These are phyloP conservation scores for Coemansia sp. DNA, from an alignment of 192 early-diverging fungal species.

Conservation along the genomic window DNA sequence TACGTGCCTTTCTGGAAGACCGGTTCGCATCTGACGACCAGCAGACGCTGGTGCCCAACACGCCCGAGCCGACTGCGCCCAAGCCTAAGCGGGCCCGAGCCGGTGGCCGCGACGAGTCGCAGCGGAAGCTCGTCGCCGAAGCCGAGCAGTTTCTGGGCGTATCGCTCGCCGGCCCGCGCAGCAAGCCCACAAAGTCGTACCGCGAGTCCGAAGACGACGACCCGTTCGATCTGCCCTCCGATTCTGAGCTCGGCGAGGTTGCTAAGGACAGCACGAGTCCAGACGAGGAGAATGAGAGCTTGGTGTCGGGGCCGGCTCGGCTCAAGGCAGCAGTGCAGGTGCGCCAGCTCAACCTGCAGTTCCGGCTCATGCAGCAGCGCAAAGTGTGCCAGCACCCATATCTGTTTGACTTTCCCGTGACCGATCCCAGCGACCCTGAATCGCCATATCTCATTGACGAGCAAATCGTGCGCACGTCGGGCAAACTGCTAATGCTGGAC, in stretches of 20 bases:
- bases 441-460: conserved; percentile 61
- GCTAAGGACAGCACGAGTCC: too few species aligned
- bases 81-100: not conserved
- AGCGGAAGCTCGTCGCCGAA: conserved; percentile 9
- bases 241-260: not conserved
- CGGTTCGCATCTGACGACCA: conserved; percentile 4
- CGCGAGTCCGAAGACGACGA: conserved; percentile 18
- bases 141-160: conserved; percentile 17
- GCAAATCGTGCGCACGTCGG: conserved; percentile 70
- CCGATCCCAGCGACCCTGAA: conserved; percentile 53
- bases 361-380: conserved; percentile 85
- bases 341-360: conserved; percentile 73
- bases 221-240: conserved; percentile 12
- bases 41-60: conserved; percentile 22
- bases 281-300: conserved; percentile 31
- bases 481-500: conserved; percentile 87
- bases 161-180: not conserved
- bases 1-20: conserved; percentile 61
- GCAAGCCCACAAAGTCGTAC: conserved; percentile 9
- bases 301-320: conserved; percentile 17
- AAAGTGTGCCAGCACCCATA: conserved; percentile 98
- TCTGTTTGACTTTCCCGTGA: conserved; percentile 77
- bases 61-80: conserved; percentile 14
- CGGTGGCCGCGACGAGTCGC: not conserved
- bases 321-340: conserved; percentile 45